A percentile compares a stretch with the other conserved stretches of the same genome.
These are phyloP conservation scores for Rhynchosporium secalis DNA, from an alignment of 2,329 filamentous ascomycete genomes.

Conservation along the genomic window DNA sequence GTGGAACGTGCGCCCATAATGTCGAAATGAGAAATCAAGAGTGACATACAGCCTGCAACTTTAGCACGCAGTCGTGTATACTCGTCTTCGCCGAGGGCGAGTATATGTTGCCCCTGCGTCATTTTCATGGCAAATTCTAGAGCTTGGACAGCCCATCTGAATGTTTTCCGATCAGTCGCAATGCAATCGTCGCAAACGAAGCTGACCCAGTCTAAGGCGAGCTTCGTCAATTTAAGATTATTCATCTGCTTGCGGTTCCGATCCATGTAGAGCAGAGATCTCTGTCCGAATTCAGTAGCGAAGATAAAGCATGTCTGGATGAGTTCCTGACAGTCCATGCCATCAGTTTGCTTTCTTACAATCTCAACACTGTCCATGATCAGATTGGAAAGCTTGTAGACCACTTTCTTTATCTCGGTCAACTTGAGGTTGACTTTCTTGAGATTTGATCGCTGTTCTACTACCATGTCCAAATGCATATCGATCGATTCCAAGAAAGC, in stretches of 20 bases:
- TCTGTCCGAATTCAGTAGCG: slow-evolving; percentile 96
- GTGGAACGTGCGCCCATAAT: slow-evolving; percentile 97
- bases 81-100: slow-evolving; percentile 86
- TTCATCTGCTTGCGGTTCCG: slow-evolving; percentile 95
- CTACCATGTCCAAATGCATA: slow-evolving; percentile 81
- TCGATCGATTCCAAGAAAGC: slow-evolving; percentile 77
- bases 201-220: slow-evolving; percentile 94
- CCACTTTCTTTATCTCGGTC: slow-evolving; percentile 91
- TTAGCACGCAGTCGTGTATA: slow-evolving; percentile 81
- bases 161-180: slow-evolving; percentile 90
- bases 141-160: slow-evolving; percentile 94
- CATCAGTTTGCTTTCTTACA: slow-evolving; percentile 80
- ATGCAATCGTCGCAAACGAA: slow-evolving; percentile 98
- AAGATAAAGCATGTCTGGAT: slow-evolving; percentile 98
- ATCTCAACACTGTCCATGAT: slow-evolving; percentile 99
- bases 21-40: slow-evolving; percentile 97
- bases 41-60: slow-evolving; percentile 94
- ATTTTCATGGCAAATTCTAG: slow-evolving; percentile 97
- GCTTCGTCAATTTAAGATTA: slow-evolving; percentile 88
- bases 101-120: slow-evolving; percentile 88
- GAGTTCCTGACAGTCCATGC: slow-evolving; percentile 87
- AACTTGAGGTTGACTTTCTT: slow-evolving; percentile 88
- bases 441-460: slow-evolving; percentile 91
- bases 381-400: slow-evolving; percentile 93
- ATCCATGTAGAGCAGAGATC: slow-evolving; percentile 93